A percentile compares a stretch with the other conserved stretches of the same genome.
Evolutionary conservation across 108 stramenopile genomes (phyloP).

Genomic region (Skeletonema grethae): DNA sequence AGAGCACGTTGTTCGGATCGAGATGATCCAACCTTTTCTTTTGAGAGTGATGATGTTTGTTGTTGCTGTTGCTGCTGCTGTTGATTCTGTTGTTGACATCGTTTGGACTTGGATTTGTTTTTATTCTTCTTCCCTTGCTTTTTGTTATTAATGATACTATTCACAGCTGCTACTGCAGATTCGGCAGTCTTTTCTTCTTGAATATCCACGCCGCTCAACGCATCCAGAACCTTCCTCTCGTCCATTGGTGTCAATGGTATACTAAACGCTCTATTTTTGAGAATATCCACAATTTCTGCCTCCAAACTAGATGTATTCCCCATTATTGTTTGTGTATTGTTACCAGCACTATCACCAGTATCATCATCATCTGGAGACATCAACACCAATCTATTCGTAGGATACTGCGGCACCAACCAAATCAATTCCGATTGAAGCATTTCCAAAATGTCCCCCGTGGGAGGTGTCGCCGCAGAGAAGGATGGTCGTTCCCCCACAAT

Average conservation of each 20-base stretch:
- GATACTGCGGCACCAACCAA: conserved; percentile 77
- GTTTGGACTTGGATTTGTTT: conserved; percentile 17
- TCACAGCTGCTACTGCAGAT: conserved; percentile 11
- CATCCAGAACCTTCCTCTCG: conserved; percentile 66
- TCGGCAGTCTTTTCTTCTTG: conserved; percentile 4
- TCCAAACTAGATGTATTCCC: conserved; percentile 34
- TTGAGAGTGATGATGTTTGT: not conserved
- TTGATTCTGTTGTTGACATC: not conserved
- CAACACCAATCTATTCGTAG: conserved; percentile 59
- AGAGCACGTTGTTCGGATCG: conserved; percentile 25
- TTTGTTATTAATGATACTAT: not conserved
- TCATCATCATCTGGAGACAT: conserved; percentile 27
- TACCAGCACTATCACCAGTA: not conserved
- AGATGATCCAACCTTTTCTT: not conserved
- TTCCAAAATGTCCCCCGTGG: conserved; percentile 45
- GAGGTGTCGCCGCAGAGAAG: conserved; percentile 4
- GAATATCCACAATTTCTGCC: conserved; percentile 55
- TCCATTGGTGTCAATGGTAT: conserved; percentile 64
- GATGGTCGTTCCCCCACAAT: not conserved
- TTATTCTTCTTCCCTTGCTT: conserved; percentile 3
- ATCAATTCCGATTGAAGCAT: conserved; percentile 70
- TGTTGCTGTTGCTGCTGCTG: not conserved
- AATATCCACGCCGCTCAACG: conserved; percentile 38
- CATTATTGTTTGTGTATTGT: not conserved
- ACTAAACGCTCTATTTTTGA: conserved; percentile 65